phyloP scores from a whole-genome alignment of 495 filamentous ascomycete genomes.

The Acidiella bohemica region DNA sequence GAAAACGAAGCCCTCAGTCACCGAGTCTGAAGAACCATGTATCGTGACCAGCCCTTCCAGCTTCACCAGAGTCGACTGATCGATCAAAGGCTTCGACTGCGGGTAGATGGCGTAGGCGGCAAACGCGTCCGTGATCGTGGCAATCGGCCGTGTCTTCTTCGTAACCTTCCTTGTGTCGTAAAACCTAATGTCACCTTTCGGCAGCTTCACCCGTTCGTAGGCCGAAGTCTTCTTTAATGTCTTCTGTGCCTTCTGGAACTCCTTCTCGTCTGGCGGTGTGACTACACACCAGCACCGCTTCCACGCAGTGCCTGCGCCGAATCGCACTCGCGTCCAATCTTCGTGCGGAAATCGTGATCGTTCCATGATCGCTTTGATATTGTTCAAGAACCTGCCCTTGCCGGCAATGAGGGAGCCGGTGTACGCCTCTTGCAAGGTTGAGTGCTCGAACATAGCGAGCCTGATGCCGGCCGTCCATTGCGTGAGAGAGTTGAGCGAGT shows the following conservation, averaged over 20 bases:
- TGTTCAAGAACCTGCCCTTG: conserved; percentile 78
- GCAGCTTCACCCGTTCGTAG: conserved; percentile 57
- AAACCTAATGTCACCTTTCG: conserved; percentile 85
- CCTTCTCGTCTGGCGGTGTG: conserved; percentile 82
- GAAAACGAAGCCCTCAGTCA: conserved; percentile 86
- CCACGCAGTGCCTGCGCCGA: conserved; percentile 95
- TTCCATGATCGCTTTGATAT: conserved; percentile 75
- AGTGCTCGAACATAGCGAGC: conserved; percentile 87
- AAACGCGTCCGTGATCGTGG: conserved; percentile 79
- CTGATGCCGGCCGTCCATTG: conserved; percentile 96
- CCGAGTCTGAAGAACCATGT: conserved; percentile 56
- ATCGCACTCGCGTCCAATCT: conserved; percentile 92
- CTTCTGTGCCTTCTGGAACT: conserved; percentile 69
- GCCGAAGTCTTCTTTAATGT: conserved; percentile 53
- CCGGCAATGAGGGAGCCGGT: conserved; percentile 91
- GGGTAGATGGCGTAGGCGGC: conserved; percentile 93
- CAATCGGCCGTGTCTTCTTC: conserved; percentile 82
- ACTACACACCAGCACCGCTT: conserved; percentile 93
- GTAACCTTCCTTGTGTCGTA: conserved; percentile 82
- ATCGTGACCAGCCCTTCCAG: conserved; percentile 84
- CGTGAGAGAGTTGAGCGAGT: conserved; percentile 78
- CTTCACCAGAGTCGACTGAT: conserved; percentile 88
- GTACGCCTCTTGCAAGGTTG: conserved; percentile 88
- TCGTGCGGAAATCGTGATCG: conserved; percentile 60
- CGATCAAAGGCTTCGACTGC: conserved; percentile 81